phyloP scores from a whole-genome alignment of 345 rosid genomes.

The Hypericum androsaemum region DNA sequence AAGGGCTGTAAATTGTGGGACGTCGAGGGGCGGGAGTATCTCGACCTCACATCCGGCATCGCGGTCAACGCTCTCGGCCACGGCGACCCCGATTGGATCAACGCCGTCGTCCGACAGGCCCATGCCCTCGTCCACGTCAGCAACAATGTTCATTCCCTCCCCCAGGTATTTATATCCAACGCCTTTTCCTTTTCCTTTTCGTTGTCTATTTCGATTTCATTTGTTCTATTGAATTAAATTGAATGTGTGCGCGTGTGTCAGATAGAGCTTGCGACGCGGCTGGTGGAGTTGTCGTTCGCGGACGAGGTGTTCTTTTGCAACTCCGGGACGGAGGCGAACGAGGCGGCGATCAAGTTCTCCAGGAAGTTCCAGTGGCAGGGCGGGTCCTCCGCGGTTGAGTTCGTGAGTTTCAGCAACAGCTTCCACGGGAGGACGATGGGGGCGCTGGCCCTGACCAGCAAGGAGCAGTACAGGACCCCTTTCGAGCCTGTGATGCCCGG shows the following conservation, averaged over 20 bases:
- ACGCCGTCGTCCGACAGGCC: conserved; percentile 64
- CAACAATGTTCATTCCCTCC: conserved; percentile 56
- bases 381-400: conserved; percentile 44
- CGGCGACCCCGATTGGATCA: conserved; percentile 75
- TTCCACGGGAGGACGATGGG: conserved; percentile 98
- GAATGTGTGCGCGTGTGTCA: conserved; percentile 7
- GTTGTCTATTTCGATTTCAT: neutral
- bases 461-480: conserved; percentile 71
- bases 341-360: conserved; percentile 90
- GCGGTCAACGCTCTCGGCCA: conserved; percentile 24
- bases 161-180: conserved; percentile 42
- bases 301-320: conserved; percentile 76
- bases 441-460: conserved; percentile 87
- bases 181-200: neutral
- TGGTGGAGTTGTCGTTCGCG: conserved; percentile 69
- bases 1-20: neutral
- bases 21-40: neutral
- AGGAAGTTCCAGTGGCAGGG: conserved; percentile 68
- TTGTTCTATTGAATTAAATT: no score
- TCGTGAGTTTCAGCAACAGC: conserved; percentile 60
- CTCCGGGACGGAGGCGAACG: conserved; percentile 94
- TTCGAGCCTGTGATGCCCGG: conserved; percentile 99
- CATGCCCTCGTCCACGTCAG: conserved; percentile 60
- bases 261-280: conserved; percentile 73
- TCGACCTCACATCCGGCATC: neutral